Evolutionary conservation across 2,329 filamentous ascomycete genomes (phyloP).

Genomic region (Blastomyces parvus): DNA sequence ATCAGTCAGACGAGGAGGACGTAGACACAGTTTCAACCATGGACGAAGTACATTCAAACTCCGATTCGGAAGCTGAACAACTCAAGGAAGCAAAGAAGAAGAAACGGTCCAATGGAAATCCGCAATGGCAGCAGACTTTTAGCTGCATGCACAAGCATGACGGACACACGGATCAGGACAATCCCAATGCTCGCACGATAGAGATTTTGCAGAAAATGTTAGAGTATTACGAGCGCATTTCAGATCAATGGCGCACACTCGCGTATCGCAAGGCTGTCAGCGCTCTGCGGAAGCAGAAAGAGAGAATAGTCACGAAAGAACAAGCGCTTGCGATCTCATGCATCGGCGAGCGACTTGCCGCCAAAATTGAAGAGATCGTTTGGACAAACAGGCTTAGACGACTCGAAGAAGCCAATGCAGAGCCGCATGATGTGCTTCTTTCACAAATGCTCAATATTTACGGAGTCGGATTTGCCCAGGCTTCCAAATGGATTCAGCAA

Average conservation of each 20-base stretch:
- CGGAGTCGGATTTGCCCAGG: constrained; percentile 61
- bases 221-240: constrained; percentile 63
- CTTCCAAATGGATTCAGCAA: constrained; percentile 64
- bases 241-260: constrained; percentile 65
- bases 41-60: constrained; percentile 13
- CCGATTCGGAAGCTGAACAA: constrained; percentile 15
- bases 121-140: constrained; percentile 38
- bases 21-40: constrained; percentile 16
- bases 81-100: constrained; percentile 12
- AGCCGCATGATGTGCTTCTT: constrained; percentile 56
- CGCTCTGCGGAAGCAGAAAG: constrained; percentile 57
- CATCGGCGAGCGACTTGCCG: constrained; percentile 63
- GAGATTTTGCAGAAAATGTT: constrained; percentile 69
- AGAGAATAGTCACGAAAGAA: constrained; percentile 56
- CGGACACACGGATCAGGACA: constrained; percentile 36
- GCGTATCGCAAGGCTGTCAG: constrained; percentile 70
- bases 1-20: constrained; percentile 38
- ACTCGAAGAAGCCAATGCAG: constrained; percentile 59
- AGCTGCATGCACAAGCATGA: constrained; percentile 52
- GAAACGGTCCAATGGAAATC: constrained; percentile 8
- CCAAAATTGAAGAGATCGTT: constrained; percentile 85
- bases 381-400: constrained; percentile 60
- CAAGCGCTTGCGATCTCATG: constrained; percentile 59
- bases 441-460: constrained; percentile 69
- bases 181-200: constrained; percentile 68